Evolutionary conservation across 345 rosid genomes (phyloP), one percentile per base, ranked within the genome.

Genomic region (Rhodamnia argentea): DNA sequence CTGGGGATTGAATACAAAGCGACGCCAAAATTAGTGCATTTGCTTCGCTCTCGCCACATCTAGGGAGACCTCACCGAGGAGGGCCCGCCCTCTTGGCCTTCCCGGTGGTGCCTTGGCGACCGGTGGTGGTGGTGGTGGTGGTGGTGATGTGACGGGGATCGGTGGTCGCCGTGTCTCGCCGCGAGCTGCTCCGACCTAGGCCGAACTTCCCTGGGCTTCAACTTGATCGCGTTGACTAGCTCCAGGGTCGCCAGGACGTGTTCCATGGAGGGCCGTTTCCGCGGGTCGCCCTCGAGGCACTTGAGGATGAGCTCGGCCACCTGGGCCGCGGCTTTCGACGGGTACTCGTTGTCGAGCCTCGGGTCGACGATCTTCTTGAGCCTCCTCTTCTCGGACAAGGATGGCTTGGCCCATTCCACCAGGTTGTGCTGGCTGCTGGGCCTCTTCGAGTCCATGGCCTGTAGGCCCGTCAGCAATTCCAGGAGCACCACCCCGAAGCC

Each of bases 401-500:
- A 88, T 20, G 95, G 93, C 87, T 52, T 93, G 13, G 94, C 89
- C 94, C 95, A 96, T 9, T 93, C 94, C 78, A 95, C 92, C 54
- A 96, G 89, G 74, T 87, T 93, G 83, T 90, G 89, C 87, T 92
- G 83, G 0, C 87, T 56, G 1, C 86, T 52, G 16, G 97, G 98
- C 59, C 96, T 87, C 83, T 85, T 91, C 5, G 88, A n/a, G 89
- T 96, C 98, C 27, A 93, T 70, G 4, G 97, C 94, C 86, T 85
- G 91, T 42, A 90, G 84, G 9, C 99, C 99, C 26, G 98, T 95
- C 84, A 96, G 32, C 86, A 95, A 42, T 87, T 96, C 98, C 23
- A 96, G 90, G 22, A 96, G 85, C 51, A 96, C 98, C 0, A 95
- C 98, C 1, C 98, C 98, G 20, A 96, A 96, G 0, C 98, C 98